Base-by-base conservation (phyloP, 345 rosid species). In the Gossypium bickii region DNA sequence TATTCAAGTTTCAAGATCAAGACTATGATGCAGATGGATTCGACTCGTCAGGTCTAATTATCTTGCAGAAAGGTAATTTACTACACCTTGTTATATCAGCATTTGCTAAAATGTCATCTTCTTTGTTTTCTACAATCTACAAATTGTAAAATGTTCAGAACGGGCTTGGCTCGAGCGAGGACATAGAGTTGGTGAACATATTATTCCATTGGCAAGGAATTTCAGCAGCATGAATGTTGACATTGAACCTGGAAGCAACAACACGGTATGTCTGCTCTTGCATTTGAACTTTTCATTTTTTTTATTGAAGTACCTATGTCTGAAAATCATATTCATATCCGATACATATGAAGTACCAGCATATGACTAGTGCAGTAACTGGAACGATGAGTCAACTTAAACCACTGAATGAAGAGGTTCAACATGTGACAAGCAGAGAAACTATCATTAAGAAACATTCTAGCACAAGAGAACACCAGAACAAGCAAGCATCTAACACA, bases 91-190 rank as follows among this genome's bases (percentile, higher is more conserved):
- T 34, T 59, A 56, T 71, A 34, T 34, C 41, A 34, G 7, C 41
- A 34, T 34, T 5, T 34, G 41, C 41, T 34, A 5, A 34, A 34
- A 34, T 34, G 41, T 34, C 41, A 34, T 70, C 12, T 70, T 64
- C 25, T 24, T 49, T 17, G 7, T 12, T 68, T 27, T 63, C 29
- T 48, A 2, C 13, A 22, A 66, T 44, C 53, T 20, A 20, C 9
- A 16, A 25, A 22, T 27, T 25, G 8, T 51, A 51, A 56, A 57
- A 13, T 74, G 48, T 49, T 18, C 82, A 95, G 99, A 93, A 78
- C 89, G 97, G 69, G 79, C 85, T 11, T 90, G 94, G 97, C 88
- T 93, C 49, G 94, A 92, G 71, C 89, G 89, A 83, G 97, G 99
- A 65, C 88, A 78, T 73, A 83, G 80, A 66, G 89, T 96, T 24